phyloP scores from a whole-genome alignment of 768 basidiomycete species.

The Leucosporidium creatinivorum region DNA sequence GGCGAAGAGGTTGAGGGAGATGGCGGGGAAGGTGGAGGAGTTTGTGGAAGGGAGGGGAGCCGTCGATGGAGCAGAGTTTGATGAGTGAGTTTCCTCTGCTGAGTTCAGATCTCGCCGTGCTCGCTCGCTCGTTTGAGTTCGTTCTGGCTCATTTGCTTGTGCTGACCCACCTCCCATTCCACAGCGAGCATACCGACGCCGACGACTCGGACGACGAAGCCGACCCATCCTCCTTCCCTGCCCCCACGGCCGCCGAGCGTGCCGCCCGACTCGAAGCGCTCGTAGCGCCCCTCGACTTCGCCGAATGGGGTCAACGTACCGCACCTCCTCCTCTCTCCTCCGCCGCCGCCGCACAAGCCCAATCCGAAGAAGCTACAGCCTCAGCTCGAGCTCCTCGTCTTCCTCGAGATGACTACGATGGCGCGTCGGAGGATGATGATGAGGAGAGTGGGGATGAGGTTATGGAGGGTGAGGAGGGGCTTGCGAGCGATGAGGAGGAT shows the following conservation, averaged over 20 bases:
- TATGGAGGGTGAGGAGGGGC: constrained; percentile 31
- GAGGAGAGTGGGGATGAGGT: constrained; percentile 16
- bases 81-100: constrained; percentile 83
- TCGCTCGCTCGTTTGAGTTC: neutral
- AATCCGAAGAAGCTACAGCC: no score
- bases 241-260: constrained; percentile 44
- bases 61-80: constrained; percentile 77
- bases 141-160: no score
- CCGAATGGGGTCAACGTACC: constrained; percentile 68
- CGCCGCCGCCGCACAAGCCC: neutral
- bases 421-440: constrained; percentile 74
- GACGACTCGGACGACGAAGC: constrained; percentile 41
- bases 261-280: constrained; percentile 68
- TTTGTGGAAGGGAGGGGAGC: constrained; percentile 89
- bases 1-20: constrained; percentile 59
- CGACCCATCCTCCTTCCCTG: constrained; percentile 43
- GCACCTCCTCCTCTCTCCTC: neutral
- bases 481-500: constrained; percentile 60
- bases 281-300: constrained; percentile 67
- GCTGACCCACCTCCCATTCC: constrained; percentile 47
- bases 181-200: constrained; percentile 49
- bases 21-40: constrained; percentile 77
- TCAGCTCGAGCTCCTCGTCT: constrained; percentile 34
- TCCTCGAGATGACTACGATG: constrained; percentile 78
- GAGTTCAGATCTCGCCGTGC: no score